Conservation (phyloP, 495 filamentous ascomycete genomes). For the Tuber calosporum region DNA sequence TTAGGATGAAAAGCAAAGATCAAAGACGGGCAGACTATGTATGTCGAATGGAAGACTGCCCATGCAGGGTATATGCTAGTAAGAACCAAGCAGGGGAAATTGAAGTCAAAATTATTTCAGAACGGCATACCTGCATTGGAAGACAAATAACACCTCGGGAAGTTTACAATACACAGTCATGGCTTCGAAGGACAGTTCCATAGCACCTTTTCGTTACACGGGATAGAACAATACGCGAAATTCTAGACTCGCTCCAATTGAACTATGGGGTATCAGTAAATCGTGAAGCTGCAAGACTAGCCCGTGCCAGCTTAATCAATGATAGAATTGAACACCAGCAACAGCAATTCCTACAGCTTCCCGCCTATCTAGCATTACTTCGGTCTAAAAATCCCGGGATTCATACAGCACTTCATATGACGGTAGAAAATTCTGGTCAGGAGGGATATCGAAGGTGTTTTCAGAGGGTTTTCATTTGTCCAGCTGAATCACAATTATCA, state of each 20-base stretch:
- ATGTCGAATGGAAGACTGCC: not conserved
- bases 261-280: constrained; percentile 7
- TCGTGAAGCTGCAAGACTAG: constrained; percentile 7
- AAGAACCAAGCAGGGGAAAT: constrained; percentile 5
- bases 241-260: constrained; percentile 7
- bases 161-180: constrained; percentile 11
- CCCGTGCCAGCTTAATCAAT: constrained; percentile 8
- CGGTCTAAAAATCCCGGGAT: constrained; percentile 3
- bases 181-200: not conserved
- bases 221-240: constrained; percentile 8
- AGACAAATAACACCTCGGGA: not conserved
- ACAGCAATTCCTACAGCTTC: constrained; percentile 12
- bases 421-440: not conserved
- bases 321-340: constrained; percentile 7
- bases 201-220: constrained; percentile 13
- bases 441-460: not conserved
- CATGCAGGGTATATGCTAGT: constrained; percentile 12
- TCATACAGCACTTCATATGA: constrained; percentile 5
- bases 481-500: constrained; percentile 4
- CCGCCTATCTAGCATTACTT: constrained; percentile 11
- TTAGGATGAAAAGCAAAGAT: not conserved
- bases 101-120: not conserved
- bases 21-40: constrained; percentile 2
- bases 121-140: constrained; percentile 2
- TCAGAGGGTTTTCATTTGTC: constrained; percentile 20